These are phyloP conservation scores for Cryoendolithus antarcticus DNA, from an alignment of 2,329 filamentous ascomycete genomes.

Conservation along the genomic window DNA sequence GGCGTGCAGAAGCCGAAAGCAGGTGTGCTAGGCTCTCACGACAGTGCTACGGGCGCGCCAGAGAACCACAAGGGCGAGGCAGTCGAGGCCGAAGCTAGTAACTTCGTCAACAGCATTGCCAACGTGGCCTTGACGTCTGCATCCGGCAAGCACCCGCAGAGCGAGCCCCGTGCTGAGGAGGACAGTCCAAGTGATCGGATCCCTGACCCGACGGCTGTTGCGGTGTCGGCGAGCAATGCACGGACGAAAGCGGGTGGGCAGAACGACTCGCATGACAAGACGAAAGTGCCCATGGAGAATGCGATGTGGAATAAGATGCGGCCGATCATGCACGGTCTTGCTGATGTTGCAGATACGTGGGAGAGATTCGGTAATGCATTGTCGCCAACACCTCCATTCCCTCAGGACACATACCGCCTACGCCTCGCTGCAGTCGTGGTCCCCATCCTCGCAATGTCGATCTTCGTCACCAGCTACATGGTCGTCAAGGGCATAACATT, in stretches of 20 bases:
- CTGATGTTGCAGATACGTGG: conserved; percentile 49
- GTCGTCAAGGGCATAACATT: conserved; percentile 53
- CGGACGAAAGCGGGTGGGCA: conserved; percentile 41
- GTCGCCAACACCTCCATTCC: conserved; percentile 37
- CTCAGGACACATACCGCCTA: conserved; percentile 30
- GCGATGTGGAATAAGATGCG: conserved; percentile 67
- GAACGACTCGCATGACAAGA: conserved; percentile 54
- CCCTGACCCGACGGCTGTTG: conserved; percentile 49
- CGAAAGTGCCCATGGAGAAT: conserved; percentile 64
- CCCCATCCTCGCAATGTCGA: conserved; percentile 30
- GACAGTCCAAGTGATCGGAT: conserved; percentile 36
- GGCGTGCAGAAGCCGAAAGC: conserved; percentile 66
- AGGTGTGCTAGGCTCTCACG: conserved; percentile 62
- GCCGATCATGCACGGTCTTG: conserved; percentile 55
- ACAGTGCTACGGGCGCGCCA: conserved; percentile 67
- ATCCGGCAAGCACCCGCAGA: conserved; percentile 62
- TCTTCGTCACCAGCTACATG: conserved; percentile 38
- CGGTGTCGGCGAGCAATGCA: conserved; percentile 42
- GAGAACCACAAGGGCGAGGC: conserved; percentile 76
- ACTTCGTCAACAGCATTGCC: conserved; percentile 63
- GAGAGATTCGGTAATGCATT: conserved; percentile 49
- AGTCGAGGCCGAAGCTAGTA: conserved; percentile 70
- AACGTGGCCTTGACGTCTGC: conserved; percentile 62
- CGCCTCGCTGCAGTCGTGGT: conserved; percentile 34
- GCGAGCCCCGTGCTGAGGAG: conserved; percentile 42